Evolutionary conservation across 345 rosid species (phyloP).

Genomic region (Isatis tinctoria): DNA sequence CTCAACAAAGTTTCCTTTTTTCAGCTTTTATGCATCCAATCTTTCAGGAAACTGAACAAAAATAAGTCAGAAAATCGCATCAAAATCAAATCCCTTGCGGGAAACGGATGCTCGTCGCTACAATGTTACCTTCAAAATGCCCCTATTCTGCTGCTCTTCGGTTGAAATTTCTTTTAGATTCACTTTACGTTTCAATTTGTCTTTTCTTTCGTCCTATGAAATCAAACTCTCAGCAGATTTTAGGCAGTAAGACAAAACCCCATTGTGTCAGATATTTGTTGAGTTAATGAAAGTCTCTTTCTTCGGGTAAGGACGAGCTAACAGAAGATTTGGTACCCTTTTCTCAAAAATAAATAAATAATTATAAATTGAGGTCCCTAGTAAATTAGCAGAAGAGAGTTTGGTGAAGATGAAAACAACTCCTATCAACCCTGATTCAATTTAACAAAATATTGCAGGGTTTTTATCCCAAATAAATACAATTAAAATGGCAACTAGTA

Average conservation of each 20-base stretch:
- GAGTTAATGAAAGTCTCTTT: neutral
- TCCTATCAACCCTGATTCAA: conserved; percentile 7
- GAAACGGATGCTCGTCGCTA: neutral
- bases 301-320: neutral
- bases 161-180: neutral
- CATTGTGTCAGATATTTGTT: neutral
- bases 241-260: neutral
- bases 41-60: neutral
- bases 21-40: neutral
- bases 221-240: neutral
- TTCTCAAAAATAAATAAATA: too few relatives aligned
- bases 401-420: conserved; percentile 20
- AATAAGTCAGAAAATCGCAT: neutral
- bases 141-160: conserved; percentile 4
- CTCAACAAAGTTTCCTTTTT: neutral
- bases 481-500: neutral
- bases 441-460: neutral
- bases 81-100: neutral
- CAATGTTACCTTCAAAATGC: neutral
- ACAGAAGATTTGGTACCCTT: conserved; percentile 3
- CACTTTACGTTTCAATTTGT: conserved; percentile 6
- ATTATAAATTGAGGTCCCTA: neutral
- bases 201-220: neutral
- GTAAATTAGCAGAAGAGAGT: neutral
- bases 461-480: too few relatives aligned